Percentiles rank a stretch among this genome's conserved stretches.
Conservation (phyloP, 129 eudicot genomes). For the Gnaphalium uliginosum region DNA sequence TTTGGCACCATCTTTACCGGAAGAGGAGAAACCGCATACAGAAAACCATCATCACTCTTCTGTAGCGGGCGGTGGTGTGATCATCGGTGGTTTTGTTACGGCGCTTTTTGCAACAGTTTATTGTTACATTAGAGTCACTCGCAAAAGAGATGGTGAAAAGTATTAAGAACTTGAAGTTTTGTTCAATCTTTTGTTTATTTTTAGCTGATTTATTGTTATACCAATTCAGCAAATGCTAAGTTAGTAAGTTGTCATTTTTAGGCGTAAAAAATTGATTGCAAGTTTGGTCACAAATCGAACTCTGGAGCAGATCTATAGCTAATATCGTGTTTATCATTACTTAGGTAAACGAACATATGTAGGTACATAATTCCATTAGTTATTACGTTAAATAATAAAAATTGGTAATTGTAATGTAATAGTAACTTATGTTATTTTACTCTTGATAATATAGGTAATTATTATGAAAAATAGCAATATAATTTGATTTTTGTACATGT, state of each 20-base stretch:
- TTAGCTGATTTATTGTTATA: not conserved
- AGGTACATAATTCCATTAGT: no score
- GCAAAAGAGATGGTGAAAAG: constrained; percentile 32
- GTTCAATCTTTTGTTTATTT: not conserved
- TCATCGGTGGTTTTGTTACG: constrained; percentile 61
- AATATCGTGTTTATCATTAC: not conserved
- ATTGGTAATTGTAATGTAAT: no score
- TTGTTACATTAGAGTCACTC: constrained; percentile 63
- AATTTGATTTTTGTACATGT: no score
- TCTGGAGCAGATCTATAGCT: not conserved
- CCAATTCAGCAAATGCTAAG: not conserved
- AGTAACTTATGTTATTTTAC: no score
- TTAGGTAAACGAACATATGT: no score
- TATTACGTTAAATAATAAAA: no score
- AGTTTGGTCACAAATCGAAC: not conserved
- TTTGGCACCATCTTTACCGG: constrained; percentile 8
- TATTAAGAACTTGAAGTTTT: not conserved
- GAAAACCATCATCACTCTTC: constrained; percentile 50
- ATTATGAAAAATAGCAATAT: no score
- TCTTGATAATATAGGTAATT: no score
- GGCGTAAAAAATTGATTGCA: not conserved
- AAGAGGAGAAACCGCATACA: constrained; percentile 21
- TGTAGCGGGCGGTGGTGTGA: constrained; percentile 63
- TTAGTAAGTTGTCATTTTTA: not conserved
- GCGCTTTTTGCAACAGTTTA: constrained; percentile 59